Evolutionary conservation across 805 yeast species (phyloP).

Genomic region (Debaryomyces tyrocola): DNA sequence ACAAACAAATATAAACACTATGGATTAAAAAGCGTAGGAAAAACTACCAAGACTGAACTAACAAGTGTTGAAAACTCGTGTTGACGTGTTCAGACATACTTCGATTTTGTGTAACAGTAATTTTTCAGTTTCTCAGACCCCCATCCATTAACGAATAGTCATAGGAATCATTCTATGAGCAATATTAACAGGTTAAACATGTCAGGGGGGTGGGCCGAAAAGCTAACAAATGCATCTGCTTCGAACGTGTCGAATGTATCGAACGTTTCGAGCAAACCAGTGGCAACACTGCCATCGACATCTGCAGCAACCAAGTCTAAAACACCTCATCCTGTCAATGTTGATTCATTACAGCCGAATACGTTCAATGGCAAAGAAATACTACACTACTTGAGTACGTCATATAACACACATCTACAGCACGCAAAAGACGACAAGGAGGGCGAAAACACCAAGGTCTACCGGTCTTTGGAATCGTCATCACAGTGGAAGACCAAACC

Average conservation of each 20-base stretch:
- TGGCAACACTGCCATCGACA: constrained; percentile 1
- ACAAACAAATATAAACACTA: background rate
- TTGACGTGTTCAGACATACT: constrained; percentile 8
- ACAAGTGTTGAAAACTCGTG: constrained; percentile 1
- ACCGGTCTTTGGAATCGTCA: constrained; percentile 23
- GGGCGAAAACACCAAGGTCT: constrained; percentile 17
- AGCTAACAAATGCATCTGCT: constrained; percentile 7
- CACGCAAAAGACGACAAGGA: constrained; percentile 19
- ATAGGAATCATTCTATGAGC: background rate
- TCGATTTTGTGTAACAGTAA: constrained; percentile 5
- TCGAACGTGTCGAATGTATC: background rate
- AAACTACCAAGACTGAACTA: too few species aligned
- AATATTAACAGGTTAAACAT: constrained; percentile 1
- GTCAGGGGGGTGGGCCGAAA: constrained; percentile 17
- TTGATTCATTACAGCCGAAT: too few species aligned
- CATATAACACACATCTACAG: constrained; percentile 16
- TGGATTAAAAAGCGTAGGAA: background rate
- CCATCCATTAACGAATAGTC: background rate
- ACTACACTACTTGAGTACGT: constrained; percentile 16
- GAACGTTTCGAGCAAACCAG: background rate
- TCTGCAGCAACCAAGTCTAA: background rate
- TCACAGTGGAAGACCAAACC: constrained; percentile 19
- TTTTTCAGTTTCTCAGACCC: background rate
- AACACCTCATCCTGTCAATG: background rate
- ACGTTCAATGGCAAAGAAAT: constrained; percentile 19